Evolutionary conservation across 1,139 yeast species (phyloP).

Genomic region (Geotrichum fermentans): DNA sequence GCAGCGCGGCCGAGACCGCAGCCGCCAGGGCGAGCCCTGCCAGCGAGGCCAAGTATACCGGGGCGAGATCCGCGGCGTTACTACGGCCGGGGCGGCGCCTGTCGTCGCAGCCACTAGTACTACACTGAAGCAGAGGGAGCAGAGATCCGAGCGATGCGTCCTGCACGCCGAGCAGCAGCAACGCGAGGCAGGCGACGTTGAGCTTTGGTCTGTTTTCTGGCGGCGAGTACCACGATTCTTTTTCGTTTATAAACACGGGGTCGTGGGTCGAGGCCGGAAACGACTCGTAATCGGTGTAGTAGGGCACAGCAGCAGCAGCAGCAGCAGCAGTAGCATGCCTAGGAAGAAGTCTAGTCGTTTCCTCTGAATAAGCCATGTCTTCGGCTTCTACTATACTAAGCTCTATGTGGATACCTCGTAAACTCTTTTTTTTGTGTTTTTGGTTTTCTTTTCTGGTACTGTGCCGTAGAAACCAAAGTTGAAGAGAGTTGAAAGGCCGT

Average conservation of each 20-base stretch:
- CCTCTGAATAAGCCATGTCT: too few species aligned
- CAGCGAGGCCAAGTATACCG: slow-evolving; percentile 24
- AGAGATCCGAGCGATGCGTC: slow-evolving; percentile 50
- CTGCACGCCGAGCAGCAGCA: slow-evolving; percentile 36
- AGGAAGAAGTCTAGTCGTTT: too few species aligned
- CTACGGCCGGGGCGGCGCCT: too few species aligned
- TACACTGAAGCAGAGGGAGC: slow-evolving; percentile 43
- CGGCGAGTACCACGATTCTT: slow-evolving; percentile 16
- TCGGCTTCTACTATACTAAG: too few species aligned
- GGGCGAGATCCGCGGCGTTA: slow-evolving; percentile 12
- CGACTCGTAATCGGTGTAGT: slow-evolving; percentile 13
- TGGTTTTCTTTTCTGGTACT: too few species aligned
- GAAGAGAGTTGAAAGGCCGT: too few species aligned
- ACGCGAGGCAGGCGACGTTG: slow-evolving; percentile 29
- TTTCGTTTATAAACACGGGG: slow-evolving; percentile 10
- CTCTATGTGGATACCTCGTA: too few species aligned
- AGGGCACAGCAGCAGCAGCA: slow-evolving; percentile 1
- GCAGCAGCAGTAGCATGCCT: background rate
- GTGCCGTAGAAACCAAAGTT: too few species aligned
- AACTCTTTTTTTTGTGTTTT: too few species aligned
- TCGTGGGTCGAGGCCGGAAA: slow-evolving; percentile 13
- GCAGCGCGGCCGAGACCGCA: slow-evolving; percentile 33
- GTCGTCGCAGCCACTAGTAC: too few species aligned
- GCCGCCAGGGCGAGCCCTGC: slow-evolving; percentile 39
- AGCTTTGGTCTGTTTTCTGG: slow-evolving; percentile 21